A percentile compares a stretch with the other conserved stretches of the same genome.
phyloP scores from a whole-genome alignment of 2,329 filamentous ascomycete genomes.

The Neurospora sp. region DNA sequence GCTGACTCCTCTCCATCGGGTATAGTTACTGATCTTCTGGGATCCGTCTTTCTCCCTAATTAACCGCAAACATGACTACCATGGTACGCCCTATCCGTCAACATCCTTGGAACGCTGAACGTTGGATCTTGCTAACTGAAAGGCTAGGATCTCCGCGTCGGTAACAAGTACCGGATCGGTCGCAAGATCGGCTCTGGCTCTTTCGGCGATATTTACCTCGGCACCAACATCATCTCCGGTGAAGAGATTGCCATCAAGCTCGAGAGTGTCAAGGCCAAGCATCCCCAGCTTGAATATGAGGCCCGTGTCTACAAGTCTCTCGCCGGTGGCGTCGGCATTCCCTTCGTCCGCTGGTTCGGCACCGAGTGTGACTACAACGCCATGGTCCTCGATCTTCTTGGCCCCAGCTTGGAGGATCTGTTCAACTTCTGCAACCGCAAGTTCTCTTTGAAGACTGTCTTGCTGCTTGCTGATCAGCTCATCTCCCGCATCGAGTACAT shows the following conservation, averaged over 20 bases:
- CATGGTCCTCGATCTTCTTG: conserved; percentile 96
- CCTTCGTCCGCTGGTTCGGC: conserved; percentile 98
- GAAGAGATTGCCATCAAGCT: conserved; percentile 99
- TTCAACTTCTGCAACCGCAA: conserved; percentile 99
- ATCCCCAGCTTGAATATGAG: conserved; percentile 97
- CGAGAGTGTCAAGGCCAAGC: conserved; percentile 98
- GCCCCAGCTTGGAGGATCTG: conserved; percentile 89
- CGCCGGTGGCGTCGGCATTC: conserved; percentile 93
- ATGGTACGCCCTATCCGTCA: conserved; percentile 31
- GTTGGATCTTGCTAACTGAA: conserved; percentile 3
- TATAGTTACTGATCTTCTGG: background rate
- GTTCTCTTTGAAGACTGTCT: conserved; percentile 96
- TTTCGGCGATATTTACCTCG: conserved; percentile 97
- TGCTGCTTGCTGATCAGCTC: conserved; percentile 92
- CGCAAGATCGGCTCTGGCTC: conserved; percentile 97
- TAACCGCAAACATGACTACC: conserved; percentile 36
- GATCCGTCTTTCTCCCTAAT: background rate
- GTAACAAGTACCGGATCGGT: conserved; percentile 99
- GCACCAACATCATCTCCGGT: conserved; percentile 98
- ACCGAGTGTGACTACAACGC: conserved; percentile 99
- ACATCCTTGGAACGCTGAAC: background rate
- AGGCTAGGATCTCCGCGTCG: conserved; percentile 85
- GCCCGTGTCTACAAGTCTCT: conserved; percentile 86
- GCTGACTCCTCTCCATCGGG: background rate
- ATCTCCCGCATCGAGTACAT: conserved; percentile 99